These are phyloP conservation scores for Lepidopterella palustris DNA, from an alignment of 495 filamentous ascomycete species.

Conservation along the genomic window DNA sequence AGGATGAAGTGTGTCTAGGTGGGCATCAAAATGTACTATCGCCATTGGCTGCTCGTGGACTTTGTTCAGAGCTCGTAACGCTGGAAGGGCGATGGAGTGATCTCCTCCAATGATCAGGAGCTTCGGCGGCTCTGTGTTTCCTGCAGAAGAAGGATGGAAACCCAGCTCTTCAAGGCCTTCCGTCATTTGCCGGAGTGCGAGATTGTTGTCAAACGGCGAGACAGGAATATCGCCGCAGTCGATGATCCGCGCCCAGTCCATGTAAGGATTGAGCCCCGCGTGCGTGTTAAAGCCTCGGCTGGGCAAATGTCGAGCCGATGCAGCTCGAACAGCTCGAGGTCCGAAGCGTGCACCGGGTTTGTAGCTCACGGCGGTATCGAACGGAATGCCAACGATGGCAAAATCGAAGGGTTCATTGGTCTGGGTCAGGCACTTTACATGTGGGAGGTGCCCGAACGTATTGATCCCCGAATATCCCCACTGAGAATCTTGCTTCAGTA, in stretches of 20 bases:
- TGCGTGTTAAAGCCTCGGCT: constrained; percentile 22
- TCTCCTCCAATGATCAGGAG: constrained; percentile 64
- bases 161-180: no score
- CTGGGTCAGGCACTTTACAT: constrained; percentile 2
- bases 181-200: constrained; percentile 67
- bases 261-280: constrained; percentile 55
- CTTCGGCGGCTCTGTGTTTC: constrained; percentile 36
- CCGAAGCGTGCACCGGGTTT: constrained; percentile 10
- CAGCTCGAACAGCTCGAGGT: constrained; percentile 6
- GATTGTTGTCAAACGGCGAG: constrained; percentile 64
- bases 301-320: neutral
- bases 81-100: constrained; percentile 56
- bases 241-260: constrained; percentile 57
- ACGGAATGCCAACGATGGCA: constrained; percentile 9
- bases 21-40: constrained; percentile 68
- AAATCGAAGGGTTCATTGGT: neutral
- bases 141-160: constrained; percentile 46
- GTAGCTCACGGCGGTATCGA: constrained; percentile 9
- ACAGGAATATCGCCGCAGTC: constrained; percentile 75
- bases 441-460: constrained; percentile 10
- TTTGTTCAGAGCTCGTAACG: constrained; percentile 57
- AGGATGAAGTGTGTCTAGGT: constrained; percentile 40
- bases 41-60: constrained; percentile 62
- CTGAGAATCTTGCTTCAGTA: no score
- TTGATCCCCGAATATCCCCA: constrained; percentile 8